These are phyloP conservation scores for Aciculosporium take DNA, from an alignment of 2,329 filamentous ascomycete species.

Conservation along the genomic window DNA sequence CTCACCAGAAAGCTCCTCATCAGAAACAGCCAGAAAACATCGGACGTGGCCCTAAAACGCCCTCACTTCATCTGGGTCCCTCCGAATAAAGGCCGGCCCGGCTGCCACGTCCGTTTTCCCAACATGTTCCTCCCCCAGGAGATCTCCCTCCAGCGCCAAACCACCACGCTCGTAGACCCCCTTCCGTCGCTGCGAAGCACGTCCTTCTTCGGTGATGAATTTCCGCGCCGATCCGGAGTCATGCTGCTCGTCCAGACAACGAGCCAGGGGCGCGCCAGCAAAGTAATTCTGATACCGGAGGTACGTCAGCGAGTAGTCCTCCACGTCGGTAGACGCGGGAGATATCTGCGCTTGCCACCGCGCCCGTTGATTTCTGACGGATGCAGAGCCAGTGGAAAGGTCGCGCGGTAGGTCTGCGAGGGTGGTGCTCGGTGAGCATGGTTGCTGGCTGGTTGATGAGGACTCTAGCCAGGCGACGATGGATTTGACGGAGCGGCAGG, in stretches of 20 bases:
- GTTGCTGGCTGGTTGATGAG: slow-evolving; percentile 6
- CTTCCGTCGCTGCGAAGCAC: not conserved
- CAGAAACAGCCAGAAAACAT: slow-evolving; percentile 15
- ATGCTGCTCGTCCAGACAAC: slow-evolving; percentile 16
- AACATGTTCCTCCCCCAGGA: not conserved
- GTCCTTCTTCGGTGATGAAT: no score
- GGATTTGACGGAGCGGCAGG: slow-evolving; percentile 15
- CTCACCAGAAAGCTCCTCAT: slow-evolving; percentile 19
- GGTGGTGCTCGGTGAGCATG: not conserved
- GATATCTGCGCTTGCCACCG: not conserved
- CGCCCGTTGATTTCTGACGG: not conserved
- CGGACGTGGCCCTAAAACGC: slow-evolving; percentile 20
- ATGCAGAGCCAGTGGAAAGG: slow-evolving; percentile 2
- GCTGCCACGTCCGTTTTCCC: not conserved
- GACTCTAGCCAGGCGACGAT: slow-evolving; percentile 20
- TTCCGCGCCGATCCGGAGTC: no score
- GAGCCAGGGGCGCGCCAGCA: slow-evolving; percentile 14
- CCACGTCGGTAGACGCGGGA: slow-evolving; percentile 9
- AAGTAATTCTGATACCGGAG: slow-evolving; percentile 21
- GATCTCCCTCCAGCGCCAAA: not conserved
- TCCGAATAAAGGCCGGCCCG: not conserved
- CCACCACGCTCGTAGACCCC: not conserved
- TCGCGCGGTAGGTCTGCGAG: not conserved
- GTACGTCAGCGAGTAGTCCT: slow-evolving; percentile 19
- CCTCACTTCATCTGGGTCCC: slow-evolving; percentile 13